These are phyloP conservation scores for Pseudogymnoascus sp. DNA, from an alignment of 2,329 filamentous ascomycete species.

Conservation along the genomic window DNA sequence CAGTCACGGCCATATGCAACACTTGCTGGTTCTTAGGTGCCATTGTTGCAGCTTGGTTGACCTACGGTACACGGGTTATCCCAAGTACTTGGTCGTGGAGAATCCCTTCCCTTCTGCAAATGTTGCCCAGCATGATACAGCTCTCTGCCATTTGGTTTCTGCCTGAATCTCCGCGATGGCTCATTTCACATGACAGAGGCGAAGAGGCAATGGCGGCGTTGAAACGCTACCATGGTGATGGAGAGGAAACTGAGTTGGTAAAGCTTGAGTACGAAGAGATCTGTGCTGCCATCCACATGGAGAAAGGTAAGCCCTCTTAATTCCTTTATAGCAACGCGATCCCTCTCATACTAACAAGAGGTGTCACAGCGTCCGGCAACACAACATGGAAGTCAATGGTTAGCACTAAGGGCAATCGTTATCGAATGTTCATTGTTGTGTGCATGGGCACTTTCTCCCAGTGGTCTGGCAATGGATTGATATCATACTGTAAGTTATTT, in stretches of 20 bases:
- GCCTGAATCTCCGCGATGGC: not conserved
- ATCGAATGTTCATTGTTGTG: not conserved
- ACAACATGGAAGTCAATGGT: not conserved
- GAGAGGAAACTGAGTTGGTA: not conserved
- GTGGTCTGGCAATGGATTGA: slow-evolving; percentile 2
- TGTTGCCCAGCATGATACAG: not conserved
- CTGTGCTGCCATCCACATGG: not conserved
- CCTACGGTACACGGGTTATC: slow-evolving; percentile 33
- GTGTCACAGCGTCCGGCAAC: not conserved
- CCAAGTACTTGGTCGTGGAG: slow-evolving; percentile 34
- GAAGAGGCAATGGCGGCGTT: slow-evolving; percentile 1
- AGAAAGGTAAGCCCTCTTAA: not conserved
- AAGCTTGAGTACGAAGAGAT: slow-evolving; percentile 5
- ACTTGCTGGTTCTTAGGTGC: slow-evolving; percentile 43
- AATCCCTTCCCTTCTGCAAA: slow-evolving; percentile 36
- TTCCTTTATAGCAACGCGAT: not conserved
- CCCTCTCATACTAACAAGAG: not conserved
- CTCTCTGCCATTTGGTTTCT: not conserved
- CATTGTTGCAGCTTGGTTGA: slow-evolving; percentile 39
- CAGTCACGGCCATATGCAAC: slow-evolving; percentile 49
- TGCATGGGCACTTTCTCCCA: not conserved
- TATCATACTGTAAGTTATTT: not conserved
- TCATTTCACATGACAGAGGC: slow-evolving; percentile 1
- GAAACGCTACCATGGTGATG: slow-evolving; percentile 2
- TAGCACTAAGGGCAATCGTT: not conserved